phyloP scores from a whole-genome alignment of 768 basidiomycete genomes.

The Russula dissimulans region DNA sequence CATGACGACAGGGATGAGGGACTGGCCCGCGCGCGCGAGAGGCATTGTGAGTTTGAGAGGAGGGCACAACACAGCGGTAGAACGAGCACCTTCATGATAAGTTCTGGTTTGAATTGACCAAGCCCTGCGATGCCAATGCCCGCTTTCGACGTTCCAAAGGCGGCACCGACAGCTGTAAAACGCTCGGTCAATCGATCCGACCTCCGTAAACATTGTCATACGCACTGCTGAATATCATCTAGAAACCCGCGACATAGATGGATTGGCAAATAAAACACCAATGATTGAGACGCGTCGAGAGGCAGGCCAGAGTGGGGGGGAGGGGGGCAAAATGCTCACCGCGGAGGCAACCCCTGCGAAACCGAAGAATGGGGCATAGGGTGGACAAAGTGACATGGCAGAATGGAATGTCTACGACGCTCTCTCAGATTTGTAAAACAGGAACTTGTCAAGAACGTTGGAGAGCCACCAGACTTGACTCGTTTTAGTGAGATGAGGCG shows the following conservation, averaged over 20 bases:
- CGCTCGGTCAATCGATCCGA: neutral
- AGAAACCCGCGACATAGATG: neutral
- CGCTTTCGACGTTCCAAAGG: constrained; percentile 92
- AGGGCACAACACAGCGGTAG: neutral
- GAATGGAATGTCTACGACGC: neutral
- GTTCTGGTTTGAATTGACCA: constrained; percentile 87
- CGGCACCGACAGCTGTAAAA: constrained; percentile 76
- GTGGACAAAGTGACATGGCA: constrained; percentile 52
- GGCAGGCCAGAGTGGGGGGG: too few species aligned
- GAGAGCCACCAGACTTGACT: neutral
- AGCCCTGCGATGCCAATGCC: constrained; percentile 96
- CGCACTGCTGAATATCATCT: constrained; percentile 98
- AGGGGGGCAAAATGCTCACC: constrained; percentile 38
- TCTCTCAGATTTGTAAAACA: neutral
- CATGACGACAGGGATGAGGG: constrained; percentile 87
- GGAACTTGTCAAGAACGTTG: neutral
- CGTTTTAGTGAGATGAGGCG: neutral
- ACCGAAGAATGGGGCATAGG: constrained; percentile 96
- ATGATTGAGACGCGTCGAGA: neutral
- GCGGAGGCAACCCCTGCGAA: constrained; percentile 94
- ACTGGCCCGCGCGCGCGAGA: neutral
- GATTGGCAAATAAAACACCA: neutral
- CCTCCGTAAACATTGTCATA: constrained; percentile 16
- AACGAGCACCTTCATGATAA: constrained; percentile 88
- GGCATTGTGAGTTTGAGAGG: neutral